Percentiles rank a stretch among this genome's conserved stretches.
These are phyloP conservation scores for Moringa oleifera DNA, from an alignment of 345 rosid species.

Conservation along the genomic window DNA sequence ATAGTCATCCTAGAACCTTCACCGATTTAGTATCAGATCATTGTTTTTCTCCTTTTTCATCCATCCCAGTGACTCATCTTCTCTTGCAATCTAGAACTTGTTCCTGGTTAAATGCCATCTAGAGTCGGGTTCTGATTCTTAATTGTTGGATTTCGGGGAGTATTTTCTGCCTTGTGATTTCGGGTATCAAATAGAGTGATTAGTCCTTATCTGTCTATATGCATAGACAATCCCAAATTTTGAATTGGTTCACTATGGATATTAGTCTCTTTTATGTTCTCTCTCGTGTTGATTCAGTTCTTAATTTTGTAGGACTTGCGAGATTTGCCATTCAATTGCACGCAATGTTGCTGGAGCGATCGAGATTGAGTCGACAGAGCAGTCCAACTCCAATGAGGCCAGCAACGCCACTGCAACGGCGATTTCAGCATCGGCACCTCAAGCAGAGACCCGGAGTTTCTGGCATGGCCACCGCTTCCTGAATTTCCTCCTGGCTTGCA, in stretches of 20 bases:
- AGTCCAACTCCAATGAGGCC: constrained; percentile 28
- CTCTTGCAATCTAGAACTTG: neutral
- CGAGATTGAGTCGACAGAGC: constrained; percentile 37
- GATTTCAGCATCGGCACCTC: constrained; percentile 21
- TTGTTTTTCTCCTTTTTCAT: neutral
- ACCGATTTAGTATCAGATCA: neutral
- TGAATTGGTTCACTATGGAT: neutral
- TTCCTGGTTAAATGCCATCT: neutral
- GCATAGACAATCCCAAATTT: too few relatives aligned
- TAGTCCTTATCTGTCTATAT: too few relatives aligned
- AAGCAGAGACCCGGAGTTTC: constrained; percentile 54
- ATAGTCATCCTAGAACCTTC: too few relatives aligned
- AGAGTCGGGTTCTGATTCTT: neutral
- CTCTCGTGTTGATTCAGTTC: neutral
- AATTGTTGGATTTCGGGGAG: neutral
- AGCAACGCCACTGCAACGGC: constrained; percentile 20
- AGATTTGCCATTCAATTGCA: constrained; percentile 79
- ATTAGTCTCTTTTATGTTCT: neutral
- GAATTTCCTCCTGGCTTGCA: constrained; percentile 66
- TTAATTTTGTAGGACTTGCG: constrained; percentile 58
- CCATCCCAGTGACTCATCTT: neutral
- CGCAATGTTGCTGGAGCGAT: constrained; percentile 52
- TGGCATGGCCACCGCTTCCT: constrained; percentile 85
- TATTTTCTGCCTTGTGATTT: too few relatives aligned
- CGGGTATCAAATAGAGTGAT: too few relatives aligned